Evolutionary conservation across 345 rosid species (phyloP), one percentile per base, ranked within the genome.

Genomic region (Euclidium syriacum): DNA sequence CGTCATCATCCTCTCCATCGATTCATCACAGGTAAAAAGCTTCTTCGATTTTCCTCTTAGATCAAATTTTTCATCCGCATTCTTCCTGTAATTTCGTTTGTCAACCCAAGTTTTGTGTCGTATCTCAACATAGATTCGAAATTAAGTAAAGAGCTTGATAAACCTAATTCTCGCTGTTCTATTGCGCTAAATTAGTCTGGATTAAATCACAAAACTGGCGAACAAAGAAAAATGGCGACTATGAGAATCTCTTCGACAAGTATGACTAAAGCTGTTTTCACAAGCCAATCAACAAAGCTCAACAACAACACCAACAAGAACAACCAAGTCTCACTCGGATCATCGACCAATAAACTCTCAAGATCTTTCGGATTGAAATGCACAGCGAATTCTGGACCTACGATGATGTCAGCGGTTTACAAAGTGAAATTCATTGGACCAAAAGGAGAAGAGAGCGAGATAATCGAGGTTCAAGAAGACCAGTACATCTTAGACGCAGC

Each of bases 341-440:
- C 92, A 4, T n/a, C n/a, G n/a, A 72, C 58, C 5, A 76, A 47
- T 55, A 77, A 67, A 66, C 60, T 82, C 35, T 74, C 85, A 8
- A 82, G 74, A 73, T 77, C 83, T 2, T 79, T 81, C 4, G 85
- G 90, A n/a, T 66, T 90, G 79, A 82, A 75, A 69, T 78, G 81
- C 58, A 79, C 90, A 4, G 44, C 69, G 0, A 76, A 73, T 11
- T 77, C 66, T 32, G 65, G 74, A 20, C 73, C 83, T 4, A 71
- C 83, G 0, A n/a, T n/a, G n/a, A 84, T 85, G 92, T 49, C 72
- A 6, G 84, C 82, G 0, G 77, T 59, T 2, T 86, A 85, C 95
- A 88, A 86, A 67, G 64, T 91, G 14, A 91, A 83, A 81, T 70
- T 91, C 56, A 60, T 91, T 3, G 88, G 87, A 64, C 96, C 95